A percentile compares a stretch with the other conserved stretches of the same genome.
These are phyloP conservation scores for Linnemannia hyalina DNA, from an alignment of 192 early-diverging fungal species.

Conservation along the genomic window DNA sequence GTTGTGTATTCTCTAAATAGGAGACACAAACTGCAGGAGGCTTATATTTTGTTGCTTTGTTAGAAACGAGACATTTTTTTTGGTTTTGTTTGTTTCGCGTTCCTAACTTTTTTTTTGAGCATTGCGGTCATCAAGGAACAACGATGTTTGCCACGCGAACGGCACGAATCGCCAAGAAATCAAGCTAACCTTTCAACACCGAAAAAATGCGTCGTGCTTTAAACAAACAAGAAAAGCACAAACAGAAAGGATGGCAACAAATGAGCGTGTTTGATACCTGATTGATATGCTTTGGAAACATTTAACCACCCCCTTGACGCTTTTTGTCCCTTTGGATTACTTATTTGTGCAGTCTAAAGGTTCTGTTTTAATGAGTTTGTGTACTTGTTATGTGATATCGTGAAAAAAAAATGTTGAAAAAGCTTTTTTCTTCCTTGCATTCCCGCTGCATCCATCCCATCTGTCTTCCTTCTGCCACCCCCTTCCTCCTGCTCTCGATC, in stretches of 20 bases:
- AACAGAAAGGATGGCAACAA: not conserved
- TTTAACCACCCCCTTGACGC: not conserved
- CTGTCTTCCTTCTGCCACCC: not conserved
- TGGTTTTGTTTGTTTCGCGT: not conserved
- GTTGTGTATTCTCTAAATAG: not conserved
- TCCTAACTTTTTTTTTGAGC: not conserved
- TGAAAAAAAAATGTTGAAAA: not conserved
- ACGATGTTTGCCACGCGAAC: not conserved
- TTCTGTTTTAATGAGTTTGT: constrained; percentile 2
- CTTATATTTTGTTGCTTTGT: not conserved
- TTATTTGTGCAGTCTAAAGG: not conserved
- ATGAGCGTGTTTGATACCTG: not conserved
- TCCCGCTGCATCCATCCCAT: not conserved
- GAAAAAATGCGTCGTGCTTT: not conserved
- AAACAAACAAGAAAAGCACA: not conserved
- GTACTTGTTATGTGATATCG: not conserved
- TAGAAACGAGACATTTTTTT: not conserved
- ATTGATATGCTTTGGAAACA: not conserved
- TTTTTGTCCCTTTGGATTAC: no score
- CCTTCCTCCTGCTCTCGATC: not conserved
- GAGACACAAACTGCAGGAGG: not conserved
- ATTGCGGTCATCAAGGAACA: not conserved
- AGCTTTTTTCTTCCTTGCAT: not conserved
- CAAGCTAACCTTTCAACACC: not conserved
- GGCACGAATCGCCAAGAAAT: not conserved